A percentile compares a stretch with the other conserved stretches of the same genome.
These are phyloP conservation scores for Tricholomella constricta DNA, from an alignment of 768 basidiomycete genomes.

Conservation along the genomic window DNA sequence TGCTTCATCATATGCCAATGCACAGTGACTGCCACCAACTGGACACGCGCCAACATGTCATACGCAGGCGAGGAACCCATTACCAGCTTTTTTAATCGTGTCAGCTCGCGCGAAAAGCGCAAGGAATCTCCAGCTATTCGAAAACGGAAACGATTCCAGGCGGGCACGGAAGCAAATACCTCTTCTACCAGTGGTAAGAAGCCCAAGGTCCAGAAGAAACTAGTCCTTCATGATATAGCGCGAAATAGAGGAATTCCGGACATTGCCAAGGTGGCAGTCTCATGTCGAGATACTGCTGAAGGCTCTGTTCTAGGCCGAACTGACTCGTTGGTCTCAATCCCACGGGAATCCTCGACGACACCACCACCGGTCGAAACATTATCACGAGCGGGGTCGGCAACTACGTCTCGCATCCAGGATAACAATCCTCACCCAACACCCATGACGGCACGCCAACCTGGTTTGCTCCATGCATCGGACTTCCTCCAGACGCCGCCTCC, in stretches of 20 bases:
- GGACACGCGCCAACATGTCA: slow-evolving; percentile 8
- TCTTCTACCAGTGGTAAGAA: slow-evolving; percentile 3
- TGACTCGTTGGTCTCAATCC: slow-evolving; percentile 7
- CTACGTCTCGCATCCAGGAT: background rate
- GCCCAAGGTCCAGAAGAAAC: slow-evolving; percentile 14
- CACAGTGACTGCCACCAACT: too few relatives aligned
- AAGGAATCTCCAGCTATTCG: slow-evolving; percentile 2
- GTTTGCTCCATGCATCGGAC: background rate
- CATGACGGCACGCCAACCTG: background rate
- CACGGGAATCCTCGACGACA: background rate
- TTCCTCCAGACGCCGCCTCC: slow-evolving; percentile 5
- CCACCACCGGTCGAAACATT: slow-evolving; percentile 3
- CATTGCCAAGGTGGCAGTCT: background rate
- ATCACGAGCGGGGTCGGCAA: background rate
- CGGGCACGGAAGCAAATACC: slow-evolving; percentile 9
- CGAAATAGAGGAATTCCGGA: background rate
- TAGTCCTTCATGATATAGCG: slow-evolving; percentile 1
- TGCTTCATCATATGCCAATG: too few relatives aligned
- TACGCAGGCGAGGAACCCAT: slow-evolving; percentile 23
- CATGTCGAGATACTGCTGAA: background rate
- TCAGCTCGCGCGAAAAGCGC: slow-evolving; percentile 5
- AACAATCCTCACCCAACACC: slow-evolving; percentile 1
- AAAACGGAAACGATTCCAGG: slow-evolving; percentile 19
- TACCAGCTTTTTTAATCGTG: slow-evolving; percentile 25
- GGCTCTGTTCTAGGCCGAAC: background rate